These are phyloP conservation scores for Blastobotrys ciferrii DNA, from an alignment of 1,139 yeast species.

Conservation along the genomic window DNA sequence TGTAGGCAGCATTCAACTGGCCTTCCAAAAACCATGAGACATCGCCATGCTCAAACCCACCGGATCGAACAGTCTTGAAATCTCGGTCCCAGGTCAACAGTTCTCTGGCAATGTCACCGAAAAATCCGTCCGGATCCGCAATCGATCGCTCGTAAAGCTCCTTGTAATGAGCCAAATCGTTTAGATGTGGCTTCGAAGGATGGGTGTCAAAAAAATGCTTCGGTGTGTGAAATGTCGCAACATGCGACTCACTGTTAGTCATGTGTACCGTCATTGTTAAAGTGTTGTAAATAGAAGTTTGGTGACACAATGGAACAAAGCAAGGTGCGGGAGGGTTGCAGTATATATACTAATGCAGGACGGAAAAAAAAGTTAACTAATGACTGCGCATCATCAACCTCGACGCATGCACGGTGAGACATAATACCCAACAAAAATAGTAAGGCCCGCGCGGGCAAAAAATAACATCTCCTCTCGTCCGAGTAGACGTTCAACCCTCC, in stretches of 20 bases:
- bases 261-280: slow-evolving; percentile 6
- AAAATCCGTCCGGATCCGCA: slow-evolving; percentile 77
- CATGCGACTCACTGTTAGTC: slow-evolving; percentile 5
- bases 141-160: slow-evolving; percentile 75
- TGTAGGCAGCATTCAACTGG: slow-evolving; percentile 87
- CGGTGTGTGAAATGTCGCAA: slow-evolving; percentile 4
- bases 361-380: neutral
- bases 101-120: slow-evolving; percentile 78
- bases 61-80: slow-evolving; percentile 64
- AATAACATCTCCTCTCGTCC: neutral
- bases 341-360: neutral
- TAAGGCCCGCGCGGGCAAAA: neutral
- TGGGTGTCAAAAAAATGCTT: slow-evolving; percentile 28
- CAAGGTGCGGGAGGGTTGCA: neutral
- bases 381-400: slow-evolving; percentile 2
- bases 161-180: slow-evolving; percentile 62
- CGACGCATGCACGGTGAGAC: slow-evolving; percentile 6
- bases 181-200: slow-evolving; percentile 40
- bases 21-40: slow-evolving; percentile 94
- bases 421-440: slow-evolving; percentile 2
- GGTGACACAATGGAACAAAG: neutral
- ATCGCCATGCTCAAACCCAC: slow-evolving; percentile 76
- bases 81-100: slow-evolving; percentile 82
- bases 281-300: neutral
- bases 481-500: neutral